Evolutionary conservation across 805 yeast species (phyloP).

Genomic region (Metschnikowia cerradonensis): DNA sequence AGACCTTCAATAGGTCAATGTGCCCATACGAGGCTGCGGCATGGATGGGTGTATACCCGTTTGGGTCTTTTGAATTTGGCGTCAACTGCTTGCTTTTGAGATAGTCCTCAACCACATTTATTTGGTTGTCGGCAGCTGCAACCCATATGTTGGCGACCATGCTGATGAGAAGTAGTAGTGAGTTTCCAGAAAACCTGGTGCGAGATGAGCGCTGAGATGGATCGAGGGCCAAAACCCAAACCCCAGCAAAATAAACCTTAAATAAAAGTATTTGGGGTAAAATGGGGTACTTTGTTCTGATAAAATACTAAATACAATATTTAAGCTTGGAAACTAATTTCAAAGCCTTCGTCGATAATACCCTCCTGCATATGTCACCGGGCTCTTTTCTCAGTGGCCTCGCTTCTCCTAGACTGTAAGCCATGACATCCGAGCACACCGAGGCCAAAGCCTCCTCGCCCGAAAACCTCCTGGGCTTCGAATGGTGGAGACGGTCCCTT

Average conservation of each 20-base stretch:
- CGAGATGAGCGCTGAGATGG: slow-evolving; percentile 1
- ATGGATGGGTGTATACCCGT: slow-evolving; percentile 95
- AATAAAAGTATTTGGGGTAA: too few relatives aligned
- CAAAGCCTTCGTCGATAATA: background rate
- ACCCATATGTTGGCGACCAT: slow-evolving; percentile 78
- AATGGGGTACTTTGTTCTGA: too few relatives aligned
- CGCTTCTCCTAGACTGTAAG: background rate
- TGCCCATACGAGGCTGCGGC: slow-evolving; percentile 97
- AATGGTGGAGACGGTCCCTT: slow-evolving; percentile 78
- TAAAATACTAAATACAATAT: background rate
- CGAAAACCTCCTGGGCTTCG: slow-evolving; percentile 48
- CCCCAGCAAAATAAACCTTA: background rate
- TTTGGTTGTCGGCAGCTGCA: slow-evolving; percentile 85
- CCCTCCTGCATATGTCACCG: background rate
- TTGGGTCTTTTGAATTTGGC: slow-evolving; percentile 77
- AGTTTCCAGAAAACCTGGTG: background rate
- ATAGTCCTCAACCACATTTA: slow-evolving; percentile 51
- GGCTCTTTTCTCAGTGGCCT: background rate
- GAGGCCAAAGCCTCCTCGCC: slow-evolving; percentile 23
- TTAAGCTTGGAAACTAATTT: background rate
- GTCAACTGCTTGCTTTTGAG: slow-evolving; percentile 50
- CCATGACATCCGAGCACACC: slow-evolving; percentile 1
- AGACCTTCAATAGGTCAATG: slow-evolving; percentile 54
- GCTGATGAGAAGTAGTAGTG: background rate
- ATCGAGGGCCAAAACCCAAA: background rate